Conservation (phyloP, 2,329 filamentous ascomycete species). For the Colletotrichum sp. region DNA sequence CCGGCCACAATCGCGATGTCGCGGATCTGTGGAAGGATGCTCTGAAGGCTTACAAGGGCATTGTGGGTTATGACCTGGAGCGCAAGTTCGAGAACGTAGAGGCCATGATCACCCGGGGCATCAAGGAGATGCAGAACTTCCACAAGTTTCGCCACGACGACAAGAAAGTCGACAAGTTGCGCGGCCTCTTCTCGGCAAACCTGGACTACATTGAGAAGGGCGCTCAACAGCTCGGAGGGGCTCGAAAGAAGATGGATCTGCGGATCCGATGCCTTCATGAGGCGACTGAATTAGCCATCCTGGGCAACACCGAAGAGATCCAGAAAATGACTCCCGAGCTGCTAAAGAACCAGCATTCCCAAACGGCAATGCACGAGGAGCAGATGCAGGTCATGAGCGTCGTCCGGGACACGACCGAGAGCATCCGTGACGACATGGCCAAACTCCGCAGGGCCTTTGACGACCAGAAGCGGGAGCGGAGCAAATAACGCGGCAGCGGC, state of each 20-base stretch:
- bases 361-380: slow-evolving; percentile 28
- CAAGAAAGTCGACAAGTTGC: too few species aligned
- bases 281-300: slow-evolving; percentile 37
- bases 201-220: too few species aligned
- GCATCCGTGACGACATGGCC: slow-evolving; percentile 29
- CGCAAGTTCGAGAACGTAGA: slow-evolving; percentile 31
- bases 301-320: slow-evolving; percentile 35
- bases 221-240: slow-evolving; percentile 27
- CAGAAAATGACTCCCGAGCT: slow-evolving; percentile 31
- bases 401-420: slow-evolving; percentile 31
- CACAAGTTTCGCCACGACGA: slow-evolving; percentile 27
- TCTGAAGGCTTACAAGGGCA: slow-evolving; percentile 34
- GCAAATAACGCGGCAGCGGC: not conserved
- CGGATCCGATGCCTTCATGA: slow-evolving; percentile 31
- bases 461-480: slow-evolving; percentile 16
- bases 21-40: slow-evolving; percentile 37
- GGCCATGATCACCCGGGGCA: slow-evolving; percentile 25
- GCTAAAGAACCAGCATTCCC: slow-evolving; percentile 28
- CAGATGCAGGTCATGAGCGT: slow-evolving; percentile 29
- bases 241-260: slow-evolving; percentile 32
- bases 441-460: slow-evolving; percentile 30
- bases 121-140: slow-evolving; percentile 35
- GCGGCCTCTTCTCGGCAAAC: too few species aligned
- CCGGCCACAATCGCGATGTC: slow-evolving; percentile 32
- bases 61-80: slow-evolving; percentile 35